A percentile compares a stretch with the other conserved stretches of the same genome.
phyloP scores from a whole-genome alignment of 176 grass and related monocot genomes.

The Zea mays region Zm-B73-REFERENCE-NAM-5.0 NC_050096.1:261388501-261389000 shows the following conservation, averaged over 20 bases:
- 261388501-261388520: slow-evolving; percentile 13
- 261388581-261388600: slow-evolving; percentile 37
- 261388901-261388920: neutral
- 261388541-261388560: slow-evolving; percentile 33
- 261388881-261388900: neutral
- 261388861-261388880: slow-evolving; percentile 9
- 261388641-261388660: slow-evolving; percentile 41
- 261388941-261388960: neutral
- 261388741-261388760: neutral
- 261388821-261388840: slow-evolving; percentile 3
- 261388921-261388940: slow-evolving; percentile 1
- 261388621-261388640: slow-evolving; percentile 46
- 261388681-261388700: slow-evolving; percentile 45
- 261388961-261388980: neutral
- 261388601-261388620: slow-evolving; percentile 57
- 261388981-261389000: neutral
- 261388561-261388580: slow-evolving; percentile 27
- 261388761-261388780: neutral
- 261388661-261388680: slow-evolving; percentile 53
- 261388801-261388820: neutral
- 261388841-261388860: neutral
- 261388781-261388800: neutral
- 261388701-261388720: slow-evolving; percentile 31
- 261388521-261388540: slow-evolving; percentile 34
- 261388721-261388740: slow-evolving; percentile 23